Evolutionary conservation across 1,284 basidiomycete genomes (phyloP).

Genomic region (Ustilago vetiveriae): DNA sequence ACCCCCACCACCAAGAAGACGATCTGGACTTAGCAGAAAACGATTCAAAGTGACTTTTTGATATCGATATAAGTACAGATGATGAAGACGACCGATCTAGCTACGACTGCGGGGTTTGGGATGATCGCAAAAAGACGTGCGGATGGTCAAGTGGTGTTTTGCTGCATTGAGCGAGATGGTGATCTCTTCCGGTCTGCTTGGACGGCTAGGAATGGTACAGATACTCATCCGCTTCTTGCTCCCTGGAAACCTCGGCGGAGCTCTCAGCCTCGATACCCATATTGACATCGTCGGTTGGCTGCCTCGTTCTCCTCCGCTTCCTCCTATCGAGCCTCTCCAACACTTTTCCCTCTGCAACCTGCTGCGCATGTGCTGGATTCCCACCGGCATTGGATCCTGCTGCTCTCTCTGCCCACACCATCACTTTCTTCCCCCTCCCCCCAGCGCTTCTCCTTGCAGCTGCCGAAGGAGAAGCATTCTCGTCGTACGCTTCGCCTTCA

Average conservation of each 20-base stretch:
- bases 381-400: background rate
- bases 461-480: background rate
- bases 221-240: background rate
- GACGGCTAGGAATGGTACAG: slow-evolving; percentile 15
- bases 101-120: too few relatives aligned
- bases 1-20: too few relatives aligned
- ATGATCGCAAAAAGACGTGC: too few relatives aligned
- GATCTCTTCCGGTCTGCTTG: background rate
- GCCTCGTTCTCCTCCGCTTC: slow-evolving; percentile 9
- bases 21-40: too few relatives aligned
- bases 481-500: slow-evolving; percentile 3
- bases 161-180: too few relatives aligned
- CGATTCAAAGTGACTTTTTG: too few relatives aligned
- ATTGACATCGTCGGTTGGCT: background rate
- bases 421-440: slow-evolving; percentile 6
- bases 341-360: slow-evolving; percentile 4
- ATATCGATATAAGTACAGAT: too few relatives aligned
- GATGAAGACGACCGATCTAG: too few relatives aligned
- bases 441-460: background rate
- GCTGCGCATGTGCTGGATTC: background rate
- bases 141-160: too few relatives aligned
- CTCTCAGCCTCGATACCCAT: slow-evolving; percentile 1
- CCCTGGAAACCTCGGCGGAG: slow-evolving; percentile 1
- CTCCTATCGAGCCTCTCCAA: slow-evolving; percentile 20
- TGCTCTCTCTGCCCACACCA: slow-evolving; percentile 18